Evolutionary conservation across 2,329 filamentous ascomycete genomes (phyloP), one percentile per base, ranked within the genome.

Genomic region (Colletotrichum siamense): DNA sequence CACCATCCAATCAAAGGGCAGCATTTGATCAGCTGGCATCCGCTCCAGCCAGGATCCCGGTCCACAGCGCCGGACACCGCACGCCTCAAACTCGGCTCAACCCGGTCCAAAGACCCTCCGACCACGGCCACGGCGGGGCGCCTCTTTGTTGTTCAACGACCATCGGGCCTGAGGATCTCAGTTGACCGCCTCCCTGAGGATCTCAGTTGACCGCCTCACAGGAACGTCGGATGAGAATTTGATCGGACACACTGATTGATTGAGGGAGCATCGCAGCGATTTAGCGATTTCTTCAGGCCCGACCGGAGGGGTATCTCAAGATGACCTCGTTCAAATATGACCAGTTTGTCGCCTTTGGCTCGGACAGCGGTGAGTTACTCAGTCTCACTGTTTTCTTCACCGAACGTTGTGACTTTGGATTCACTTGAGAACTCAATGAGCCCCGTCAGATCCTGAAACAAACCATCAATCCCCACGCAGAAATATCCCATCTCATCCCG

Each of bases 321-420:
- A 77, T 77, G 71, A 75, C 75, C 30, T 73, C 76, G 9, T 69
- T 73, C 26, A 68, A 32, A 24, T 76, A 84, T 39, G 83, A 87
- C 34, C 84, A 85, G 52, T 82, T 85, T 76, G 84, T 89, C 64
- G 84, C 84, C 75, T 90, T 89, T 75, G 86, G 86, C 52, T 88
- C 87, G 24, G 88, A 90, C 75, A 84, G 86, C 30, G 84, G 89
- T 89, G 84, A 72, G 84, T 80, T 28, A 49, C 30, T 62, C 30
- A 13, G n/a, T 36, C n/a, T 36, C 32, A 12, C 64, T 32, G 0
- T 36, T 28, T 24, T 10, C 8, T 18, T 16, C 3, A 13, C n/a
- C 18, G n/a, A 15, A 22, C 0, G 1, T 32, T n/a, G 18, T 13
- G 10, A 10, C 1, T 6, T 24, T 6, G 8, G 6, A 3, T 63